Base-by-base conservation (phyloP, 257 asterid species). In the Gentiana dahurica region DNA sequence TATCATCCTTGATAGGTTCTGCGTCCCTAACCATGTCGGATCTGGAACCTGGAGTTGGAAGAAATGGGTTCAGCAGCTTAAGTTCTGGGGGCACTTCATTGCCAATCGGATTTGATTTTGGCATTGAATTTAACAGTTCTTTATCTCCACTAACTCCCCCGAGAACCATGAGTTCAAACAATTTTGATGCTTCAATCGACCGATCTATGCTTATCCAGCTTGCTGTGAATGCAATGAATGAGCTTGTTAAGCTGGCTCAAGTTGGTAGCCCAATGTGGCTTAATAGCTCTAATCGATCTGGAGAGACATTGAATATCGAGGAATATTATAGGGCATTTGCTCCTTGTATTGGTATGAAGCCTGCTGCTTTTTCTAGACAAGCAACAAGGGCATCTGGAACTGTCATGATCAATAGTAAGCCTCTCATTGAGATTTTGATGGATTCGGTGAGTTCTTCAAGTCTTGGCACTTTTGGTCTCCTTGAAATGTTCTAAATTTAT, bases 341-440 rank as follows among this genome's bases (percentile, higher is more conserved):
- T 8, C 84, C 89, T 63, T 80, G 84, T 74, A 59, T 78, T 44
- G 89, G 95, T 15, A 62, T 53, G 58, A 82, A 65, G 71, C 91
- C 91, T 0, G 47, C 57, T 53, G 72, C 75, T 65, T 76, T 82
- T 55, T 65, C 66, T 12, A 69, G 87, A 12, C 94, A 84, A 70
- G 98, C 89, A 61, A 82, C 96, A 12, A 72, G 81, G 61, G 84
- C 85, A 54, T 75, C 71, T 59, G 85, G 83, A n/a, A 77, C 71
- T 34, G 65, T 84, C 34, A 78, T 75, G 58, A 67, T 81, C 60
- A 68, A 68, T 65, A 63, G 84, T 51, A 36, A 46, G 54, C 44
- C 77, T 35, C 79, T 90, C 49, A 80, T 81, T 34, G 95, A 87
- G 58, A 75, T 77, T 34, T 67, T 90, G 34, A 84, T 87, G 95